Evolutionary conservation across 768 basidiomycete species (phyloP).

Genomic region (Mycena polygramma): DNA sequence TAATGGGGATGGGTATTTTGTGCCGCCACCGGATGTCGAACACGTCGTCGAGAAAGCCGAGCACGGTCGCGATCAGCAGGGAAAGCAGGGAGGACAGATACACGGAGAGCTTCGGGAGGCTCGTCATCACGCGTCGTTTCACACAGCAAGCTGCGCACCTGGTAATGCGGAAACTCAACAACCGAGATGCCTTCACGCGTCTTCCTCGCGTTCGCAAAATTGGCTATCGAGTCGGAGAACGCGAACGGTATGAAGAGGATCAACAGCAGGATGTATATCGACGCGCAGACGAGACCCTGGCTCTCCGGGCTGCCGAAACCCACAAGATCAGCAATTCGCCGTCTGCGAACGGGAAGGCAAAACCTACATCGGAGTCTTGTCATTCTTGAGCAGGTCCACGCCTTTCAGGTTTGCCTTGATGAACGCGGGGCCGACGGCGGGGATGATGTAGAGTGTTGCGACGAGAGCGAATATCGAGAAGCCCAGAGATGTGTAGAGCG

Average conservation of each 20-base stretch:
- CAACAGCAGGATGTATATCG: conserved; percentile 87
- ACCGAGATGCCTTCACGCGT: conserved; percentile 73
- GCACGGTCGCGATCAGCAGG: conserved; percentile 90
- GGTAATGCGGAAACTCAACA: conserved; percentile 82
- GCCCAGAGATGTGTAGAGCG: conserved; percentile 83
- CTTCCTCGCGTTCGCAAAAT: conserved; percentile 56
- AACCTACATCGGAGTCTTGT: conserved; percentile 73
- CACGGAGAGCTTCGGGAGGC: conserved; percentile 76
- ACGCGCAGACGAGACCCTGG: conserved; percentile 90
- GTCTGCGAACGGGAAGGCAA: background rate
- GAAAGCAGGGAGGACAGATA: conserved; percentile 96
- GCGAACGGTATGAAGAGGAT: conserved; percentile 97
- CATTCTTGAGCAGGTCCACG: conserved; percentile 87
- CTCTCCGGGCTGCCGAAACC: conserved; percentile 87
- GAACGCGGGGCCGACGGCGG: conserved; percentile 86
- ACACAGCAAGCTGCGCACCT: conserved; percentile 59
- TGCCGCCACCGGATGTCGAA: conserved; percentile 99
- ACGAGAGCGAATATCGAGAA: conserved; percentile 88
- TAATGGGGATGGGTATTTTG: conserved; percentile 96
- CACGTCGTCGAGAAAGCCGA: conserved; percentile 97
- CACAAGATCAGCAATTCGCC: conserved; percentile 20
- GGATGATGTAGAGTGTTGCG: conserved; percentile 81
- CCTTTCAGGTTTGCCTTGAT: conserved; percentile 87
- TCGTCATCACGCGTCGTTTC: conserved; percentile 1
- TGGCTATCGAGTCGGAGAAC: conserved; percentile 80